These are phyloP conservation scores for Colletotrichum incanum DNA, from an alignment of 2,329 filamentous ascomycete species.

Conservation along the genomic window DNA sequence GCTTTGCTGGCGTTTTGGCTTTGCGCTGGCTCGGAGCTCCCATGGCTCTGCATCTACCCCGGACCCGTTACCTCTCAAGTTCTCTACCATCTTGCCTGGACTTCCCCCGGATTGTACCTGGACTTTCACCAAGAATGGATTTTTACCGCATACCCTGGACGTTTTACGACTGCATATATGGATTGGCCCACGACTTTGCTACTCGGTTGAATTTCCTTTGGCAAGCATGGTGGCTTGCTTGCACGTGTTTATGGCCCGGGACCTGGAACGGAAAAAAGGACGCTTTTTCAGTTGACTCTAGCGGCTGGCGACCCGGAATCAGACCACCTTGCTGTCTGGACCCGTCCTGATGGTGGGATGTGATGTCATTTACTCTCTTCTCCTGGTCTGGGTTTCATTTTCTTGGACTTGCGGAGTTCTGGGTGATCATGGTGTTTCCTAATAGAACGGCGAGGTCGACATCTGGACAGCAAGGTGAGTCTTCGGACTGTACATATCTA, in stretches of 20 bases:
- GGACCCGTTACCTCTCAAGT: constrained; percentile 17
- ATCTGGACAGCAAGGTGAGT: constrained; percentile 46
- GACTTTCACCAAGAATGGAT: constrained; percentile 34
- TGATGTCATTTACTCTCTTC: constrained; percentile 37
- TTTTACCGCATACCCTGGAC: constrained; percentile 40
- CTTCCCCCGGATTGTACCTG: constrained; percentile 24
- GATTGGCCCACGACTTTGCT: constrained; percentile 43
- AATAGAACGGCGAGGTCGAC: constrained; percentile 41
- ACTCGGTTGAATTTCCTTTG: constrained; percentile 31
- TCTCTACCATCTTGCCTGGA: constrained; percentile 25
- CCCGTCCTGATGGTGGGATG: constrained; percentile 33
- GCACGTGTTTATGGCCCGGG: constrained; percentile 33
- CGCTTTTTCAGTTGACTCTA: constrained; percentile 23
- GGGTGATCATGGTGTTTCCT: constrained; percentile 37
- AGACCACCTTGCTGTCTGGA: constrained; percentile 44
- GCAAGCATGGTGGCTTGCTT: constrained; percentile 40
- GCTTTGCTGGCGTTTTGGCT: constrained; percentile 39
- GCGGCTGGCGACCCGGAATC: constrained; percentile 19
- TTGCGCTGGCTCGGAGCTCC: constrained; percentile 21
- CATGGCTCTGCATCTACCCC: constrained; percentile 21
- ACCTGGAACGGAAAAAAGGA: constrained; percentile 43
- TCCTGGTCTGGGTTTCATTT: constrained; percentile 41
- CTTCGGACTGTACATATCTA: constrained; percentile 39
- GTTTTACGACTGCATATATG: constrained; percentile 45
- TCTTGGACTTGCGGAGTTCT: constrained; percentile 43